Evolutionary conservation across 2,329 filamentous ascomycete genomes (phyloP).

Genomic region (Blastomyces parvus): DNA sequence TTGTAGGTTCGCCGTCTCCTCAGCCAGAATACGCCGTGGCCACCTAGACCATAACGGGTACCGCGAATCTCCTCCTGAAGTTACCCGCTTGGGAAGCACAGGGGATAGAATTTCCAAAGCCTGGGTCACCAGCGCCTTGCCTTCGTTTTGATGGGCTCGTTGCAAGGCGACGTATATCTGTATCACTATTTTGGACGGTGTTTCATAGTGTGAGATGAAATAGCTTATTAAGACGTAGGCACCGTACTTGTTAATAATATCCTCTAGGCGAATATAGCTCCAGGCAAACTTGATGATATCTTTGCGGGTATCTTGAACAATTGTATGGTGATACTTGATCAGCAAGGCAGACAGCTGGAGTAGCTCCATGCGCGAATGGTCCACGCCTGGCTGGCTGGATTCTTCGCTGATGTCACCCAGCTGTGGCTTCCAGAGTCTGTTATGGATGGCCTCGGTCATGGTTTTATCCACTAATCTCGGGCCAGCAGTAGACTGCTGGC

Average conservation of each 20-base stretch:
- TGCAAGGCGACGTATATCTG: constrained; percentile 90
- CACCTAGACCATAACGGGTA: constrained; percentile 79
- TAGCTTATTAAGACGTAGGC: constrained; percentile 96
- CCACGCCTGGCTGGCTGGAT: constrained; percentile 71
- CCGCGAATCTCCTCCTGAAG: constrained; percentile 49
- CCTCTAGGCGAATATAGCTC: constrained; percentile 97
- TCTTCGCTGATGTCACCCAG: constrained; percentile 75
- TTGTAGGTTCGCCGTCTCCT: constrained; percentile 89
- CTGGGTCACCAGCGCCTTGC: constrained; percentile 82
- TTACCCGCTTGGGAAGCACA: constrained; percentile 76
- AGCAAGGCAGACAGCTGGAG: constrained; percentile 90
- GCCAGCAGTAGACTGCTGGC: constrained; percentile 43
- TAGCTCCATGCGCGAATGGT: constrained; percentile 92
- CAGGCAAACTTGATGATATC: constrained; percentile 99
- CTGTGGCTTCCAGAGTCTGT: constrained; percentile 88
- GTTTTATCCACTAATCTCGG: constrained; percentile 73
- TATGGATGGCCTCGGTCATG: constrained; percentile 82
- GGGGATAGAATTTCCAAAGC: constrained; percentile 92
- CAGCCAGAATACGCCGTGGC: constrained; percentile 79
- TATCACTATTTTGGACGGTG: constrained; percentile 86
- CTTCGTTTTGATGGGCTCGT: constrained; percentile 90
- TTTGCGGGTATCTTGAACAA: constrained; percentile 84
- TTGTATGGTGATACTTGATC: constrained; percentile 85
- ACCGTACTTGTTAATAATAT: constrained; percentile 98
- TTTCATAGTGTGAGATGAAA: constrained; percentile 95